phyloP scores from a whole-genome alignment of 257 asterid genomes.

The Primulina eburnea region DNA sequence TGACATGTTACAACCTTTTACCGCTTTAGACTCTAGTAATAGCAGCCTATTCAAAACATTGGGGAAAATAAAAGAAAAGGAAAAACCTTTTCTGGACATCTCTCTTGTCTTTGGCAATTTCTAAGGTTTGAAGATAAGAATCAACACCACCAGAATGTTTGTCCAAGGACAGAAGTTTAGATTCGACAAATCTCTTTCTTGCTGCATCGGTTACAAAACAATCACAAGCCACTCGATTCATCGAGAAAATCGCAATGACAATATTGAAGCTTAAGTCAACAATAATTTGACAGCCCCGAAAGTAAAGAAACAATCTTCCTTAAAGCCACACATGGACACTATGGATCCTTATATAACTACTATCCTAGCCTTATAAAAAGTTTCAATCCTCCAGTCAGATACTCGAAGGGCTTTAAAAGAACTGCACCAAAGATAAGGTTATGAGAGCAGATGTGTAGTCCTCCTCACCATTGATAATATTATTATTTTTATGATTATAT shows the following conservation, averaged over 20 bases:
- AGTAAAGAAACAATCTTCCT: constrained; percentile 2
- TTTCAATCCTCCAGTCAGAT: background rate
- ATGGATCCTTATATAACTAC: background rate
- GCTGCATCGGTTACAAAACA: constrained; percentile 54
- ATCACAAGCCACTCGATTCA: constrained; percentile 10
- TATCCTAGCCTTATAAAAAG: constrained; percentile 4
- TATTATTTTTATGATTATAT: no score
- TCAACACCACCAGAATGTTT: constrained; percentile 60
- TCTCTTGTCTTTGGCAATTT: constrained; percentile 63
- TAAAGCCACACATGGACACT: background rate
- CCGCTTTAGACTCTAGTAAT: constrained; percentile 12
- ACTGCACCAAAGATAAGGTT: constrained; percentile 12
- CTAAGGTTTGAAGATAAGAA: constrained; percentile 55
- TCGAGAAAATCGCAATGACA: background rate
- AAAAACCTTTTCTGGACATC: constrained; percentile 63
- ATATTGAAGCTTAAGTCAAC: constrained; percentile 16
- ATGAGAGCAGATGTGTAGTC: no score
- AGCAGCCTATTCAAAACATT: constrained; percentile 3
- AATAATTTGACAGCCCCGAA: background rate
- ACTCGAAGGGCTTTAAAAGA: constrained; percentile 8
- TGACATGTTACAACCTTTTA: constrained; percentile 16
- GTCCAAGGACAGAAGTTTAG: constrained; percentile 74
- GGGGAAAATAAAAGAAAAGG: background rate
- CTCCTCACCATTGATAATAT: no score
- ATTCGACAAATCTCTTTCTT: constrained; percentile 64